Conservation (phyloP, 129 eudicot species). For the Helianthus annuus region HanXRQr2.0-SUNRISE NC_035440.2:64740963-64741462, state of each 20-base stretch:
- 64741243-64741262: conserved; percentile 61
- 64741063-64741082: conserved; percentile 51
- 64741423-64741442: conserved; percentile 62
- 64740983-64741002: conserved; percentile 67
- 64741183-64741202: conserved; percentile 48
- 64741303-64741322: conserved; percentile 45
- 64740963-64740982: conserved; percentile 63
- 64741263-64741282: conserved; percentile 84
- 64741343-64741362: conserved; percentile 45
- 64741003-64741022: conserved; percentile 55
- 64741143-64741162: conserved; percentile 57
- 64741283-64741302: conserved; percentile 71
- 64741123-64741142: conserved; percentile 63
- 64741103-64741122: conserved; percentile 66
- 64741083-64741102: conserved; percentile 51
- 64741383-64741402: conserved; percentile 89
- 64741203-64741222: conserved; percentile 41
- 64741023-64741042: conserved; percentile 68
- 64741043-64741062: conserved; percentile 65
- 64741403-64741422: conserved; percentile 79
- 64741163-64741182: conserved; percentile 40
- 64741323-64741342: conserved; percentile 89
- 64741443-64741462: conserved; percentile 95
- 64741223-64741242: conserved; percentile 48
- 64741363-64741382: conserved; percentile 53